Percentiles rank a stretch among this genome's conserved stretches.
phyloP scores from a whole-genome alignment of 2,329 filamentous ascomycete genomes.

The Graphilbum ipis-grandicollis region DNA sequence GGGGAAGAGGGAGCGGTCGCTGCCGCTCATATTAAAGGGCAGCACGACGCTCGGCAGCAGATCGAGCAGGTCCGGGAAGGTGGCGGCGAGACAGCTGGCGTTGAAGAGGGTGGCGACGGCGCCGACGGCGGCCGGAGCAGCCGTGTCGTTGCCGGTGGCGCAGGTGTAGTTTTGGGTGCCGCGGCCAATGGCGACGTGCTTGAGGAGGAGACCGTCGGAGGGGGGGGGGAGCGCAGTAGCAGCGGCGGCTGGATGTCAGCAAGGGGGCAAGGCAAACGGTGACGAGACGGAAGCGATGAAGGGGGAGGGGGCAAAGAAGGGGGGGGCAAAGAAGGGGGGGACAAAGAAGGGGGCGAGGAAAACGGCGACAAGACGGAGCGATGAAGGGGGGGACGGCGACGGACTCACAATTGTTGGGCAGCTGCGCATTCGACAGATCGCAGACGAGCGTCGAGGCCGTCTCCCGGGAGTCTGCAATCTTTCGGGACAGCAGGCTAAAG shows the following conservation, averaged over 20 bases:
- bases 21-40: slow-evolving; percentile 37
- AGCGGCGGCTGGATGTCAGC: not conserved
- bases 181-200: slow-evolving; percentile 70
- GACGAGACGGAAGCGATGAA: slow-evolving; percentile 25
- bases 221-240: slow-evolving; percentile 26
- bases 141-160: slow-evolving; percentile 37
- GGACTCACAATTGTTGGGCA: slow-evolving; percentile 30
- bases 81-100: slow-evolving; percentile 59
- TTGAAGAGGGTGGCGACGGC: slow-evolving; percentile 80
- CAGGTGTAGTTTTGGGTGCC: slow-evolving; percentile 95
- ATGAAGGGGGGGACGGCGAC: slow-evolving; percentile 44
- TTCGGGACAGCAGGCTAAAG: slow-evolving; percentile 41
- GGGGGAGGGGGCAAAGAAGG: slow-evolving; percentile 38
- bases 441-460: slow-evolving; percentile 27
- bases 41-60: slow-evolving; percentile 51
- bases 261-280: too few species aligned
- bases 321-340: not conserved
- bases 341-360: slow-evolving; percentile 16
- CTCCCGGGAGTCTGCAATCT: slow-evolving; percentile 29
- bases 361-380: too few species aligned
- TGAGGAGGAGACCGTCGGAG: slow-evolving; percentile 41
- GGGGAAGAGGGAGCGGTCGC: slow-evolving; percentile 26
- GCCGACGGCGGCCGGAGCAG: slow-evolving; percentile 47
- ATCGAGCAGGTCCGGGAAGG: slow-evolving; percentile 48
- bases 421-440: slow-evolving; percentile 32